Evolutionary conservation across 768 basidiomycete species (phyloP), one percentile per base, ranked within the genome.

Genomic region (Lyophyllum semitale): DNA sequence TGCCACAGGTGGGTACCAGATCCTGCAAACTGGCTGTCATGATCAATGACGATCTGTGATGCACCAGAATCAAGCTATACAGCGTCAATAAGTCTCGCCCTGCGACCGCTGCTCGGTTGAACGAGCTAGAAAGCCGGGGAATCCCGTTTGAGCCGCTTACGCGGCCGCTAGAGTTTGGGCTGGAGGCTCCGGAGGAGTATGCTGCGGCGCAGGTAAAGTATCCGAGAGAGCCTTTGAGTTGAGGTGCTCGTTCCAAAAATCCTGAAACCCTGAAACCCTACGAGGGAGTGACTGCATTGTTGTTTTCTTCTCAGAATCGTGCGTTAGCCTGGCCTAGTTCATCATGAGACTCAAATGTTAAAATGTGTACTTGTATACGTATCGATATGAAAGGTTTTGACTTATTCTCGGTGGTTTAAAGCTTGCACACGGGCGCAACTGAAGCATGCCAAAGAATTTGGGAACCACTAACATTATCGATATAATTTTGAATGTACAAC

Each of bases 21-120:
- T 50, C 37, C 11, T 42, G 26, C 18, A 4, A 18, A 12, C 8
- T 40, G 23, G 8, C 11, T n/a, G 26, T 8, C 18, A n/a, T 38
- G n/a, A n/a, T 22, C 18, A 13, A 18, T 48, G 22, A 50, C 18
- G 6, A 45, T 11, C 20, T 33, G 27, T 23, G 2, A 32, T 17
- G 12, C 20, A 12, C 11, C 53, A 76, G 81, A 25, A 78, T 84
- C 71, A 81, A 81, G 63, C 42, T 84, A 1, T 82, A 80, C 67
- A 79, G 78, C 59, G 77, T 84, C 52, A 82, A 82, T 63, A 72
- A 55, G 46, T 64, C 73, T 2, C 68, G 64, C 44, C 72, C 75
- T 1, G 74, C 70, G 15, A 82, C 82, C 2, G 73, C 71, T n/a
- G 59, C 63, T 53, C 72, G 81, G 25, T 65, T 83, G 26, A 69